Evolutionary conservation across 2,329 filamentous ascomycete genomes (phyloP).

Genomic region (Rutstroemia sp.): DNA sequence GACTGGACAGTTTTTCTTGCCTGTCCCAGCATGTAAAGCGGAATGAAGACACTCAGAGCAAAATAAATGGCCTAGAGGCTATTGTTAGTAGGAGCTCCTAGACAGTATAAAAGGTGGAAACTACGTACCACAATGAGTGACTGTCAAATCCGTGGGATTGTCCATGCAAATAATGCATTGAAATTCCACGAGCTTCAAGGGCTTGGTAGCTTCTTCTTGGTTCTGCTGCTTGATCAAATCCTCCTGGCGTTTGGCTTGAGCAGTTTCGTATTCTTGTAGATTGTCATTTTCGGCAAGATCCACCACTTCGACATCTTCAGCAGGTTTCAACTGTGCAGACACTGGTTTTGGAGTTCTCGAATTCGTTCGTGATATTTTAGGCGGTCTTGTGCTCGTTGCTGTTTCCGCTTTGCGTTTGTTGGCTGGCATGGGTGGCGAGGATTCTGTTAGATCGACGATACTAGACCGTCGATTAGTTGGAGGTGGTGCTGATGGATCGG

Average conservation of each 20-base stretch:
- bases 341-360: slow-evolving; percentile 6
- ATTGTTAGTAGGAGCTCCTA: slow-evolving; percentile 12
- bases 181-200: slow-evolving; percentile 44
- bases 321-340: not conserved
- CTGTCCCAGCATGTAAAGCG: slow-evolving; percentile 48
- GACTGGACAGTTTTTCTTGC: slow-evolving; percentile 52
- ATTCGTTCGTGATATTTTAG: slow-evolving; percentile 8
- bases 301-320: slow-evolving; percentile 18
- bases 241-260: slow-evolving; percentile 21
- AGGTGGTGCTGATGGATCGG: not conserved
- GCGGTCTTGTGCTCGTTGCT: slow-evolving; percentile 9
- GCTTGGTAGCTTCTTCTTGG: slow-evolving; percentile 40
- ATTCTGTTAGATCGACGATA: slow-evolving; percentile 24
- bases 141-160: slow-evolving; percentile 47
- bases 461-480: slow-evolving; percentile 11
- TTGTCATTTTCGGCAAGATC: slow-evolving; percentile 26
- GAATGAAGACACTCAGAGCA: slow-evolving; percentile 56
- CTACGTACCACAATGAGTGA: slow-evolving; percentile 58
- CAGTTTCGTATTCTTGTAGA: slow-evolving; percentile 22
- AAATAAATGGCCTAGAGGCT: slow-evolving; percentile 50
- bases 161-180: slow-evolving; percentile 66
- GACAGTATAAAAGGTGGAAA: not conserved
- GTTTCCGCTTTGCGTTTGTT: slow-evolving; percentile 23
- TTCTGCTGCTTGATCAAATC: slow-evolving; percentile 32
- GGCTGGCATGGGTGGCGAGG: slow-evolving; percentile 16